phyloP scores from a whole-genome alignment of 2,329 filamentous ascomycete species.

The Ceratocystis eucalypticola region DNA sequence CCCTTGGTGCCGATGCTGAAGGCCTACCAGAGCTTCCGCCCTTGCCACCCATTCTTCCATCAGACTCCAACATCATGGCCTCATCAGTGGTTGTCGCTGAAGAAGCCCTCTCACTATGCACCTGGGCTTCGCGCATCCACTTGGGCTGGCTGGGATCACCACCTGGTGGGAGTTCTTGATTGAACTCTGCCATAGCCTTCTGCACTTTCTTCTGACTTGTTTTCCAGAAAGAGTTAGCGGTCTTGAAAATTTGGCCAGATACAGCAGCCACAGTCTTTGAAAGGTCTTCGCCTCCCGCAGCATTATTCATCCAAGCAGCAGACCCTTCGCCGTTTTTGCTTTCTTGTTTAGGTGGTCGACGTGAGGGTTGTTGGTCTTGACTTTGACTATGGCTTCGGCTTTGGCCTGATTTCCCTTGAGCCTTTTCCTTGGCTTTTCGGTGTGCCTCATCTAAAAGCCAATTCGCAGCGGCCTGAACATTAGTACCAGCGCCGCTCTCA shows the following conservation, averaged over 20 bases:
- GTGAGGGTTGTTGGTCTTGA: constrained; percentile 11
- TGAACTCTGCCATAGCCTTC: constrained; percentile 79
- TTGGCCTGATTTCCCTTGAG: constrained; percentile 33
- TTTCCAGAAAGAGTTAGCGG: constrained; percentile 91
- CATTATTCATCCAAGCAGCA: constrained; percentile 52
- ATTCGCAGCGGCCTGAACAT: constrained; percentile 76
- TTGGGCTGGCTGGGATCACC: constrained; percentile 68
- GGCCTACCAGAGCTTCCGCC: constrained; percentile 8
- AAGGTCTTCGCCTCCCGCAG: constrained; percentile 46
- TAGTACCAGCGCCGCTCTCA: constrained; percentile 63
- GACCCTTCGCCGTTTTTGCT: constrained; percentile 21
- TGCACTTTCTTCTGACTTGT: constrained; percentile 84
- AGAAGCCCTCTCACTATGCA: constrained; percentile 27
- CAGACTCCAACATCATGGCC: constrained; percentile 65
- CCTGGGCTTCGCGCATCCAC: constrained; percentile 76
- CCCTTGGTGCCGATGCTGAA: not conserved
- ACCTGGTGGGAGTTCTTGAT: constrained; percentile 35
- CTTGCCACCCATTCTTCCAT: constrained; percentile 36
- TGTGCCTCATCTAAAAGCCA: constrained; percentile 89
- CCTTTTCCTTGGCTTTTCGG: constrained; percentile 62
- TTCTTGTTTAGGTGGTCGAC: constrained; percentile 20
- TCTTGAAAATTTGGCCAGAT: constrained; percentile 76
- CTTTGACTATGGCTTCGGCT: constrained; percentile 18
- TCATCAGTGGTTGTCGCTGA: constrained; percentile 46
- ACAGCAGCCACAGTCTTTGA: constrained; percentile 70